Base-by-base conservation (phyloP, 768 basidiomycete genomes). In the Lentinula boryana region DNA sequence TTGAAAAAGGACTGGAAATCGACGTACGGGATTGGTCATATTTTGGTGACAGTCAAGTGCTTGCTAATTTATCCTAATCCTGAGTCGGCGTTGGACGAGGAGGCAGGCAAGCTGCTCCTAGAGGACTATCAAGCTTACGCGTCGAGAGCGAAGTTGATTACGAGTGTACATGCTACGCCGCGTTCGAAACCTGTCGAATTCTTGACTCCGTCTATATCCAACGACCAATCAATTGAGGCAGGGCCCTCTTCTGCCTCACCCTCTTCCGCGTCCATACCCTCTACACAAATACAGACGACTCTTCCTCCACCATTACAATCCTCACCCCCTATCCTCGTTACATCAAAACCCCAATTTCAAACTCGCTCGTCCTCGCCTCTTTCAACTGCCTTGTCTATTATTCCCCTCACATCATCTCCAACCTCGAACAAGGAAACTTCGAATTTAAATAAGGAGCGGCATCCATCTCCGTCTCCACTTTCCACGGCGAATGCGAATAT, bases 1-100 rank as follows among this genome's bases (percentile, higher is more conserved):
- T 77, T 98, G 27, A 98, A 97, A 81, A 96, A 97, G 72, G 94
- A 96, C 68, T 98, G 95, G 95, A 90, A 94, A 71, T 82, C 91
- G 23, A 83, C 87, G 12, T 95, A 93, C 67, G 95, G 95, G 53
- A 93, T 98, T 33, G 84, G 80, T 13, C 93, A 95, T 71, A 96
- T 96, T 62, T 82, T 96, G 15, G 87, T 93, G 61, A 95, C 93
- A 32, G 88, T 98, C 65, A 95, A 95, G 71, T 97, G 95, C 69
- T 84, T 98, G 50, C 83, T 98, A 63, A 98, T 98, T 65, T 95
- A 95, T 69, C 95, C 95, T 33, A 97, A 97, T 70, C 93, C 96
- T 35, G 95, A 98, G 72, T 95, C 93, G 7, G 96, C 95, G 0
- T 78, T 98, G 52, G 94, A 98, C 71, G 95, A 98, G 70, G 93